Conservation (phyloP, 257 asterid species). For the Nicotiana obtusifolia region DNA sequence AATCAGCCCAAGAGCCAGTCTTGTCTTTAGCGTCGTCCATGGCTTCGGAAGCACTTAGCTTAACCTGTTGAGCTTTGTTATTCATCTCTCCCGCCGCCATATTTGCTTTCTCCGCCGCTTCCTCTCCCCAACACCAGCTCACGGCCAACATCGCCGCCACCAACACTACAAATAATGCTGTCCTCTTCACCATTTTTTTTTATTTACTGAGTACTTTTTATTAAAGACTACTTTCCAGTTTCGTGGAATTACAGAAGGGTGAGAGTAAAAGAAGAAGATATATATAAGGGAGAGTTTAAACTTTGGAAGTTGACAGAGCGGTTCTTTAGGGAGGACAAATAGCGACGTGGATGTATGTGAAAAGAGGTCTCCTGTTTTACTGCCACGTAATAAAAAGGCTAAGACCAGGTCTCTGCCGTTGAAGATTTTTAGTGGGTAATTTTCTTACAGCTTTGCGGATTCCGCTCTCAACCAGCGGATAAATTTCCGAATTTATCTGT, state of each 20-base stretch:
- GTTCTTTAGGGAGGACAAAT: not conserved
- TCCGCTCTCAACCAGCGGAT: not conserved
- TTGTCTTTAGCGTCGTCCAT: slow-evolving; percentile 25
- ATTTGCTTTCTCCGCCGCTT: slow-evolving; percentile 9
- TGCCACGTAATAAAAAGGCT: not conserved
- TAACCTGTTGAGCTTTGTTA: not conserved
- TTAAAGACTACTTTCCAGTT: not conserved
- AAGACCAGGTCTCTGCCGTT: not conserved
- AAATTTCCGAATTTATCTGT: too few species aligned
- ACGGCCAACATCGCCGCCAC: not conserved
- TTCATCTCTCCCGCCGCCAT: slow-evolving; percentile 4
- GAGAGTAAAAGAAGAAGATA: not conserved
- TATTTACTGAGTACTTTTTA: not conserved
- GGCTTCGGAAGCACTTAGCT: not conserved
- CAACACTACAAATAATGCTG: slow-evolving; percentile 8
- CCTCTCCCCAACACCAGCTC: slow-evolving; percentile 19
- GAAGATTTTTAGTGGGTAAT: not conserved
- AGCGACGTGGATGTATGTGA: not conserved
- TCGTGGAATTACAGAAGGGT: not conserved
- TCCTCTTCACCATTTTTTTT: slow-evolving; percentile 16
- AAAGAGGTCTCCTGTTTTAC: not conserved
- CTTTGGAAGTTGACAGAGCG: not conserved
- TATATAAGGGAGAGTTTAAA: not conserved
- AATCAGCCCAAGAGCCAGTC: slow-evolving; percentile 40
- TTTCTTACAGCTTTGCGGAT: not conserved